Conservation (phyloP, 768 basidiomycete species). For the Tylopilus cervinicoccineus region DNA sequence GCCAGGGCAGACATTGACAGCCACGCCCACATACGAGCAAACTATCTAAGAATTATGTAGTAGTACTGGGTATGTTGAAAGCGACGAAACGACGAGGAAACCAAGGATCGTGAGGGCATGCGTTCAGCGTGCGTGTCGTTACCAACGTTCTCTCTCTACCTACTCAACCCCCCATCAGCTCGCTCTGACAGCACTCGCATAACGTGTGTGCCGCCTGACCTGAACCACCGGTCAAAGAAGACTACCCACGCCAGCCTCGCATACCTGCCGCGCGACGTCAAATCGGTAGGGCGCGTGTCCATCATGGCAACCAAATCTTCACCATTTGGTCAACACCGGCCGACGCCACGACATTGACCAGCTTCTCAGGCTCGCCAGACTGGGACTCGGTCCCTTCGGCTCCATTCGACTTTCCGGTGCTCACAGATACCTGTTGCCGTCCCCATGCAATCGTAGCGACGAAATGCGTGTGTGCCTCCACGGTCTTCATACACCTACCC, state of each 20-base stretch:
- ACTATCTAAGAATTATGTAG: slow-evolving; percentile 31
- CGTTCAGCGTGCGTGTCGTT: slow-evolving; percentile 22
- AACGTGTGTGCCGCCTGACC: slow-evolving; percentile 11
- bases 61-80: slow-evolving; percentile 34
- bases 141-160: slow-evolving; percentile 15
- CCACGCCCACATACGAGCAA: no score
- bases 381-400: slow-evolving; percentile 31
- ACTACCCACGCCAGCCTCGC: slow-evolving; percentile 12
- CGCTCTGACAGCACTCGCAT: neutral
- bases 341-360: slow-evolving; percentile 67
- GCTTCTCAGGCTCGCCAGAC: slow-evolving; percentile 44
- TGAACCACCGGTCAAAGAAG: slow-evolving; percentile 10
- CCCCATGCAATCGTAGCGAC: slow-evolving; percentile 84
- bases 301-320: slow-evolving; percentile 61
- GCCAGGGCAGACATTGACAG: slow-evolving; percentile 6
- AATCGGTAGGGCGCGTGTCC: neutral
- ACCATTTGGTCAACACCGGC: slow-evolving; percentile 66
- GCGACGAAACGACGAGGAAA: slow-evolving; percentile 19
- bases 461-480: slow-evolving; percentile 86
- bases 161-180: slow-evolving; percentile 10
- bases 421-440: slow-evolving; percentile 44
- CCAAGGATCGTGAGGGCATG: slow-evolving; percentile 31
- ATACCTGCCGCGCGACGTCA: slow-evolving; percentile 7
- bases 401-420: slow-evolving; percentile 37
- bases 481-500: slow-evolving; percentile 80